Conservation (phyloP, 768 basidiomycete genomes). For the Stropharia rugosoannulata region DNA sequence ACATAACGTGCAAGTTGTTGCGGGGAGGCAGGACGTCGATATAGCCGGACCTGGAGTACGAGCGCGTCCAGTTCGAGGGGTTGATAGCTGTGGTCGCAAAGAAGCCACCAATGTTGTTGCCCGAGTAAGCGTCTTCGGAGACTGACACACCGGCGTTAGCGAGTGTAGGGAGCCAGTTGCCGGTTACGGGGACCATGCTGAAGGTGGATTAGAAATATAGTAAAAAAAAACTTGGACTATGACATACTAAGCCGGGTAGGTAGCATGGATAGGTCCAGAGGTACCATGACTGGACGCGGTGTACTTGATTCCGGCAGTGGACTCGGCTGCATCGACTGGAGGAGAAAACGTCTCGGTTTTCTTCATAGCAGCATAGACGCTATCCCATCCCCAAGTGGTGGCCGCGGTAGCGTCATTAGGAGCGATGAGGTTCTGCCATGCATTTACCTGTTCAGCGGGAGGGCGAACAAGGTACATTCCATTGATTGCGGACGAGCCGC, state of each 20-base stretch:
- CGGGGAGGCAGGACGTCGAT: constrained; percentile 65
- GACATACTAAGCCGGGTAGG: constrained; percentile 54
- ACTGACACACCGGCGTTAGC: constrained; percentile 43
- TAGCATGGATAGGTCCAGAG: constrained; percentile 39
- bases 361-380: constrained; percentile 44
- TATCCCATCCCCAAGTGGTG: constrained; percentile 45
- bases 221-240: constrained; percentile 19
- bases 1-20: constrained; percentile 61
- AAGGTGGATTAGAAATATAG: neutral
- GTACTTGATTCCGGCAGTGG: constrained; percentile 43
- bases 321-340: constrained; percentile 39
- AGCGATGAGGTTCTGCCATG: constrained; percentile 44
- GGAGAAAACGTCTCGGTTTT: constrained; percentile 57
- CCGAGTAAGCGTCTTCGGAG: constrained; percentile 45
- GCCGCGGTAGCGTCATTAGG: constrained; percentile 34
- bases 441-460: constrained; percentile 46
- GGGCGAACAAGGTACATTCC: constrained; percentile 67
- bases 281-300: constrained; percentile 47
- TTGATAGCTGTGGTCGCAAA: constrained; percentile 63
- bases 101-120: constrained; percentile 51
- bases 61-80: constrained; percentile 64
- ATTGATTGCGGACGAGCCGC: constrained; percentile 70
- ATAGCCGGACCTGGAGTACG: constrained; percentile 65
- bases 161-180: constrained; percentile 59
- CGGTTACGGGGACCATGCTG: constrained; percentile 54